Percentiles rank a stretch among this genome's conserved stretches.
These are phyloP conservation scores for Sporothrix mexicana DNA, from an alignment of 2,329 filamentous ascomycete species.

Conservation along the genomic window DNA sequence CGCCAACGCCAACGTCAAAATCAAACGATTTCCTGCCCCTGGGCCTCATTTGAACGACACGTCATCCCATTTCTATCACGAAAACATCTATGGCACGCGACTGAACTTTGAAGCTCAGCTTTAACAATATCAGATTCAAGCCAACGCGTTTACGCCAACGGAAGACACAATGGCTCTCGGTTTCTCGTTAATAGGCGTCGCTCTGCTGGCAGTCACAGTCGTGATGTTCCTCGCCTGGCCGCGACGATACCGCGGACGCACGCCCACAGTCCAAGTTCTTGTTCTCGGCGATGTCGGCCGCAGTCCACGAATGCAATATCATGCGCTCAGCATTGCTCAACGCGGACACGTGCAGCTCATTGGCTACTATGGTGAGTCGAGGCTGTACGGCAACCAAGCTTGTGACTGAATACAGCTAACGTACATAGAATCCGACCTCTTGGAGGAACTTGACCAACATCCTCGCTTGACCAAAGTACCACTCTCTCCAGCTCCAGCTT, in stretches of 20 bases:
- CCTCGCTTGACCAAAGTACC: constrained; percentile 73
- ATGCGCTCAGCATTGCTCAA: constrained; percentile 88
- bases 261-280: constrained; percentile 71
- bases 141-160: neutral
- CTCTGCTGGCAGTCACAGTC: constrained; percentile 32
- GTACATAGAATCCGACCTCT: constrained; percentile 72
- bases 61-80: no score
- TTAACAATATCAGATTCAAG: neutral
- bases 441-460: constrained; percentile 75
- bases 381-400: neutral
- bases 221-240: constrained; percentile 34
- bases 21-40: neutral
- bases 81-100: neutral
- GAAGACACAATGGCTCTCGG: constrained; percentile 34
- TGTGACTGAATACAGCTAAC: constrained; percentile 30
- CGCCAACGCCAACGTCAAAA: no score
- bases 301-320: constrained; percentile 98
- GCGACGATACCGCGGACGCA: constrained; percentile 27
- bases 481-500: constrained; percentile 69
- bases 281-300: constrained; percentile 95
- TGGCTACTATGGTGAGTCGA: constrained; percentile 76
- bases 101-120: neutral
- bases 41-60: neutral
- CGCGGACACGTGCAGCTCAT: constrained; percentile 83
- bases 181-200: constrained; percentile 32